Evolutionary conservation across 2,329 filamentous ascomycete species (phyloP).

Genomic region (Sphaerostilbella broomeana): DNA sequence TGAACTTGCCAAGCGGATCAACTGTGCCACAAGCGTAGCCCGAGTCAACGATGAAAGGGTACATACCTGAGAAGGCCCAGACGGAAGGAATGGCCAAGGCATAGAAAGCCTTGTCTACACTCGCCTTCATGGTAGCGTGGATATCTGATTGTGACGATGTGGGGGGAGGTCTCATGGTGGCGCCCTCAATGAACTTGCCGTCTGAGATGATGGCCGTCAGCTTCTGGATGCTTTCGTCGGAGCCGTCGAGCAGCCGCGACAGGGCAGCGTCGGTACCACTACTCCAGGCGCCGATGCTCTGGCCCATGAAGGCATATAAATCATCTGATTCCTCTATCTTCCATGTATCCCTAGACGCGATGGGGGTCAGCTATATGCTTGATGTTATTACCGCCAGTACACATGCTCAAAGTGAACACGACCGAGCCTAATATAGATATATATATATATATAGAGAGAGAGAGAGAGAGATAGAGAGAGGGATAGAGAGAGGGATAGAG

Average conservation of each 20-base stretch:
- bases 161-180: background rate
- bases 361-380: too few species aligned
- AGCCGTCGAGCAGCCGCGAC: constrained; percentile 21
- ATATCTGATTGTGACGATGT: background rate
- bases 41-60: constrained; percentile 29
- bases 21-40: constrained; percentile 21
- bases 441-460: too few species aligned
- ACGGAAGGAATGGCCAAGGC: constrained; percentile 26
- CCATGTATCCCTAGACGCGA: too few species aligned
- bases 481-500: too few species aligned
- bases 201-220: constrained; percentile 22
- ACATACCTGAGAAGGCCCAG: constrained; percentile 22
- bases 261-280: constrained; percentile 15
- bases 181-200: constrained; percentile 24
- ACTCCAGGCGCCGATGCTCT: constrained; percentile 23
- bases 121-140: background rate
- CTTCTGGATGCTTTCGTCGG: constrained; percentile 15
- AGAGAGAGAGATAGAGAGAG: too few species aligned
- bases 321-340: constrained; percentile 18
- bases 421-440: too few species aligned
- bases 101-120: constrained; percentile 22
- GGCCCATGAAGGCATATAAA: constrained; percentile 24
- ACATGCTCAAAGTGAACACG: too few species aligned
- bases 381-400: too few species aligned
- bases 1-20: constrained; percentile 19